These are phyloP conservation scores for Fusarium papillatum DNA, from an alignment of 2,329 filamentous ascomycete genomes.

Conservation along the genomic window DNA sequence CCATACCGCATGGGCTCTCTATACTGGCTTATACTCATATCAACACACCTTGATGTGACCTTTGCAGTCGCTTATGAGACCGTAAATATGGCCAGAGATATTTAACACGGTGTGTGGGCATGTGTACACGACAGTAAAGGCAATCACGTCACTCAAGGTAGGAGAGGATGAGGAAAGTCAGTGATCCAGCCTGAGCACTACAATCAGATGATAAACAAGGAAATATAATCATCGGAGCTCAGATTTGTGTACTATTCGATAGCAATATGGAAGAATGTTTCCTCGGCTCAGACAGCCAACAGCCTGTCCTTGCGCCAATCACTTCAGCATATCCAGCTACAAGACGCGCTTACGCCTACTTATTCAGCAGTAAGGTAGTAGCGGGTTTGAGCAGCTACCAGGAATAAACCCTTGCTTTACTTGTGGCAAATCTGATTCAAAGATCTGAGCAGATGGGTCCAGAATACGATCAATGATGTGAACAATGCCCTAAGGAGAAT, in stretches of 20 bases:
- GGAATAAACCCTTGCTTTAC: neutral
- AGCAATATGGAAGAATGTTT: neutral
- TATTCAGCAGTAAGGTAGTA: neutral
- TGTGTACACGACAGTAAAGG: too few relatives aligned
- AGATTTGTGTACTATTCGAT: neutral
- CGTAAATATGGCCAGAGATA: too few relatives aligned
- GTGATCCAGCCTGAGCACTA: neutral
- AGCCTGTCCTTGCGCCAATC: neutral
- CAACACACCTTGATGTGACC: too few relatives aligned
- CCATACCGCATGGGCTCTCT: too few relatives aligned
- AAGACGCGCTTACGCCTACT: neutral
- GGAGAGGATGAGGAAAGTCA: too few relatives aligned
- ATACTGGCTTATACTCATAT: too few relatives aligned
- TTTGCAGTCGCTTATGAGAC: too few relatives aligned
- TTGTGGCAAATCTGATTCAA: neutral
- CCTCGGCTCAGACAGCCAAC: neutral
- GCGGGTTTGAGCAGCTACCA: neutral
- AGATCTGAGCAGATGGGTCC: neutral
- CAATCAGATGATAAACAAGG: accelerated
- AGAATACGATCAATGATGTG: neutral
- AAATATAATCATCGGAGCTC: neutral
- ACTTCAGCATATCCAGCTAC: neutral
- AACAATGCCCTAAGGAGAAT: neutral
- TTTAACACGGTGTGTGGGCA: too few relatives aligned
- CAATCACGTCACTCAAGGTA: neutral